phyloP scores from a whole-genome alignment of 2,329 filamentous ascomycete genomes.

The Trichoderma koningii region DNA sequence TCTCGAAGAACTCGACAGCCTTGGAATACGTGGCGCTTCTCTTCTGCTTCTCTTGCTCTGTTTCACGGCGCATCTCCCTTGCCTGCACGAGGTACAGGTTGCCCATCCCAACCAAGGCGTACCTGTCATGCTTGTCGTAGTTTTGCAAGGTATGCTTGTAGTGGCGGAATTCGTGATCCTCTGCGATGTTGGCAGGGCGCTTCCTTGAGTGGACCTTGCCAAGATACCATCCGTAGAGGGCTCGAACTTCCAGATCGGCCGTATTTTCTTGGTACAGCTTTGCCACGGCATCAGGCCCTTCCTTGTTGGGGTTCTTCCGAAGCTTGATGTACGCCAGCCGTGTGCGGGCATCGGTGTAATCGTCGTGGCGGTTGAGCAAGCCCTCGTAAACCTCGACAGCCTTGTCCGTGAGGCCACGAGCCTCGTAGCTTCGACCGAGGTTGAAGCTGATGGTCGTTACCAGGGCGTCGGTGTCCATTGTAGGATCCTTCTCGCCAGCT shows the following conservation, averaged over 20 bases:
- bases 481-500: slow-evolving; percentile 72
- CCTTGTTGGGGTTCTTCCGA: slow-evolving; percentile 76
- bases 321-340: slow-evolving; percentile 89
- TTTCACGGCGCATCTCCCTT: slow-evolving; percentile 90
- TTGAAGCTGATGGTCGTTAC: slow-evolving; percentile 98
- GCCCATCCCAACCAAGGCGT: slow-evolving; percentile 94
- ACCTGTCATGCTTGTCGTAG: slow-evolving; percentile 97
- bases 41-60: slow-evolving; percentile 88
- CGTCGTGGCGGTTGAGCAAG: slow-evolving; percentile 77
- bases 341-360: slow-evolving; percentile 90
- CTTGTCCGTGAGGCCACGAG: slow-evolving; percentile 75
- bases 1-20: slow-evolving; percentile 97
- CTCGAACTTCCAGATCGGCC: slow-evolving; percentile 85
- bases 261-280: slow-evolving; percentile 84
- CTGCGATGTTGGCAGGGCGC: slow-evolving; percentile 73
- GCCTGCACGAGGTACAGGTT: slow-evolving; percentile 86
- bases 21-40: slow-evolving; percentile 83
- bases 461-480: slow-evolving; percentile 83
- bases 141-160: slow-evolving; percentile 95
- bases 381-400: slow-evolving; percentile 88
- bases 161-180: slow-evolving; percentile 89
- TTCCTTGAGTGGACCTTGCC: slow-evolving; percentile 81
- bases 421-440: slow-evolving; percentile 89
- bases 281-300: slow-evolving; percentile 81
- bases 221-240: slow-evolving; percentile 93